Conservation (phyloP, 2,329 filamentous ascomycete genomes). For the Alternaria longipes region DNA sequence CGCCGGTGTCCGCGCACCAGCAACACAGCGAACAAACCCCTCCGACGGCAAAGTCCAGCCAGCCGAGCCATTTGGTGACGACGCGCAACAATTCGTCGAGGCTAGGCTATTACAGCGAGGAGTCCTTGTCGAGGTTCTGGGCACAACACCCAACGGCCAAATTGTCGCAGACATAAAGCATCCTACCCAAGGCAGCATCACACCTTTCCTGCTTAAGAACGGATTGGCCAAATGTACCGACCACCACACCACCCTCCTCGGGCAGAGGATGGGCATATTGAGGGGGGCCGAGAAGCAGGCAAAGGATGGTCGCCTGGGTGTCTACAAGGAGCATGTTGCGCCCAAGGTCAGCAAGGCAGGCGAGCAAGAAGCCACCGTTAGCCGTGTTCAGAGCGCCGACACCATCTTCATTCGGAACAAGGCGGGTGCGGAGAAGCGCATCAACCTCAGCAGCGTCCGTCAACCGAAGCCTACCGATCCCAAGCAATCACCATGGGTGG, state of each 20-base stretch:
- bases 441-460: slow-evolving; percentile 91
- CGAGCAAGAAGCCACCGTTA: slow-evolving; percentile 82
- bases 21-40: slow-evolving; percentile 84
- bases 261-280: slow-evolving; percentile 84
- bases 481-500: slow-evolving; percentile 85
- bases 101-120: slow-evolving; percentile 83
- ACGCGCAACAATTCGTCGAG: slow-evolving; percentile 89
- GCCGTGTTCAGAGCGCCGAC: slow-evolving; percentile 86
- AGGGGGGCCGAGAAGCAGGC: slow-evolving; percentile 88
- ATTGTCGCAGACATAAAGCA: slow-evolving; percentile 89
- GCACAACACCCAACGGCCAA: slow-evolving; percentile 87
- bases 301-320: slow-evolving; percentile 75
- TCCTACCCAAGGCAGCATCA: slow-evolving; percentile 85
- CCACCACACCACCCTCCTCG: slow-evolving; percentile 92
- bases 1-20: slow-evolving; percentile 86
- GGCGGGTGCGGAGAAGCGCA: slow-evolving; percentile 83
- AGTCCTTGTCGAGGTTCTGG: slow-evolving; percentile 83
- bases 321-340: slow-evolving; percentile 83
- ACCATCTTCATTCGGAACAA: slow-evolving; percentile 88
- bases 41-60: slow-evolving; percentile 82
- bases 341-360: slow-evolving; percentile 67
- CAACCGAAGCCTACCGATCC: slow-evolving; percentile 90
- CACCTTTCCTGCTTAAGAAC: slow-evolving; percentile 86
- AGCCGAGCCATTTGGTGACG: slow-evolving; percentile 88
- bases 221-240: slow-evolving; percentile 93